phyloP scores from a whole-genome alignment of 2,329 filamentous ascomycete genomes.

The Metarhizium humberi region DNA sequence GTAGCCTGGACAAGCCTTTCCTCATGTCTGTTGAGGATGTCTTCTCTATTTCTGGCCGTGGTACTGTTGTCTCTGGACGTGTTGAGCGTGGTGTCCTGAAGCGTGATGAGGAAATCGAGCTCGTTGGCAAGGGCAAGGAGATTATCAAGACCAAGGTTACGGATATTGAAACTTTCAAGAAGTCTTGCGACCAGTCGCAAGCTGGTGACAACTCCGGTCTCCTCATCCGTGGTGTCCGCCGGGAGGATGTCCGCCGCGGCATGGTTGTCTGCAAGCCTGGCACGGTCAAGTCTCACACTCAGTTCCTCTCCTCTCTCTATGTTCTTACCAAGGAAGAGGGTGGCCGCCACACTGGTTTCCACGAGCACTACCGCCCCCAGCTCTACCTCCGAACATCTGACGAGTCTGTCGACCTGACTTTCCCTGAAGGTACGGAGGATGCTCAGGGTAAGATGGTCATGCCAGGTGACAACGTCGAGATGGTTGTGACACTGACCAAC shows the following conservation, averaged over 20 bases:
- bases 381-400: slow-evolving; percentile 91
- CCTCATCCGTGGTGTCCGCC: slow-evolving; percentile 88
- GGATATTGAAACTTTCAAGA: slow-evolving; percentile 99
- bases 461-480: slow-evolving; percentile 98
- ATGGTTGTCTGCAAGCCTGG: slow-evolving; percentile 89
- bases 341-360: slow-evolving; percentile 92
- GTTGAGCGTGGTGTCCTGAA: slow-evolving; percentile 93
- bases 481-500: slow-evolving; percentile 78
- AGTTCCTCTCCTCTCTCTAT: slow-evolving; percentile 95
- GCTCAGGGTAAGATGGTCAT: slow-evolving; percentile 72
- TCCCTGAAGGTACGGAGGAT: slow-evolving; percentile 77
- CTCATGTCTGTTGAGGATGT: slow-evolving; percentile 96
- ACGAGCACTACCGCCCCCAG: slow-evolving; percentile 93
- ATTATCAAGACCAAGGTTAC: slow-evolving; percentile 98
- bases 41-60: slow-evolving; percentile 85
- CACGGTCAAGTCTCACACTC: slow-evolving; percentile 73
- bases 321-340: slow-evolving; percentile 96
- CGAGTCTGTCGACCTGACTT: slow-evolving; percentile 67
- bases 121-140: slow-evolving; percentile 74
- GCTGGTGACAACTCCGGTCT: slow-evolving; percentile 98
- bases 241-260: slow-evolving; percentile 87
- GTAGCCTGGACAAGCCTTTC: slow-evolving; percentile 97
- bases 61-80: slow-evolving; percentile 92
- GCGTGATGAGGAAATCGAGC: slow-evolving; percentile 89
- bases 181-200: slow-evolving; percentile 92